Conservation (phyloP, 2,329 filamentous ascomycete species). For the Sporothrix humicola region DNA sequence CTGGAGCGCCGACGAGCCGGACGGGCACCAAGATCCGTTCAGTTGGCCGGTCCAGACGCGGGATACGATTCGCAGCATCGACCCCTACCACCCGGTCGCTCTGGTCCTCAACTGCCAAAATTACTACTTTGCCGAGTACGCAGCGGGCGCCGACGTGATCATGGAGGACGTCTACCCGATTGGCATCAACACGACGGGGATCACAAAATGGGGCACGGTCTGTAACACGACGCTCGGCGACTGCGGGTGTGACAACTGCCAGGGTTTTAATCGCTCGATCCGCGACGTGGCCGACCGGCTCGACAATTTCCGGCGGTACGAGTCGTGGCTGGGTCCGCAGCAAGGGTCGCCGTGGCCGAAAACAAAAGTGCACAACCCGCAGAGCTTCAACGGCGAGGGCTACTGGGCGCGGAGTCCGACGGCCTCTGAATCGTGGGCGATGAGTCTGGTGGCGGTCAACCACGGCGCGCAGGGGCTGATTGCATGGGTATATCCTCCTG, state of each 20-base stretch:
- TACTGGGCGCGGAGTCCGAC: conserved; percentile 57
- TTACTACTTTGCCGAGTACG: conserved; percentile 64
- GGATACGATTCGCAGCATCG: conserved; percentile 54
- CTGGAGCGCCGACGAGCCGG: conserved; percentile 58
- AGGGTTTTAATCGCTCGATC: conserved; percentile 54
- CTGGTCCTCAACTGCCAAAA: conserved; percentile 66
- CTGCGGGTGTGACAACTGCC: conserved; percentile 68
- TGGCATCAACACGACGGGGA: conserved; percentile 59
- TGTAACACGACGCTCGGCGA: conserved; percentile 66
- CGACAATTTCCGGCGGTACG: conserved; percentile 46
- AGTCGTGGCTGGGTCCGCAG: conserved; percentile 45
- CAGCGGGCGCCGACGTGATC: conserved; percentile 58
- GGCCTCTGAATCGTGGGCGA: conserved; percentile 51
- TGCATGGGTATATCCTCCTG: conserved; percentile 54
- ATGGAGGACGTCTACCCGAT: conserved; percentile 67
- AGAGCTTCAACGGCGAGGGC: conserved; percentile 55
- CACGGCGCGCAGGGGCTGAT: conserved; percentile 53
- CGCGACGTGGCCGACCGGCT: conserved; percentile 56
- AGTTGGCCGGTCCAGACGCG: conserved; percentile 52
- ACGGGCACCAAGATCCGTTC: conserved; percentile 62
- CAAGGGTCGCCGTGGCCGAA: conserved; percentile 49
- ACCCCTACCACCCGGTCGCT: conserved; percentile 66
- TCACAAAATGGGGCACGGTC: conserved; percentile 59
- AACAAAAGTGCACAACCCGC: conserved; percentile 53
- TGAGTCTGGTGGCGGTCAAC: conserved; percentile 54